phyloP scores from a whole-genome alignment of 768 basidiomycete genomes.

The Lentinula boryana region DNA sequence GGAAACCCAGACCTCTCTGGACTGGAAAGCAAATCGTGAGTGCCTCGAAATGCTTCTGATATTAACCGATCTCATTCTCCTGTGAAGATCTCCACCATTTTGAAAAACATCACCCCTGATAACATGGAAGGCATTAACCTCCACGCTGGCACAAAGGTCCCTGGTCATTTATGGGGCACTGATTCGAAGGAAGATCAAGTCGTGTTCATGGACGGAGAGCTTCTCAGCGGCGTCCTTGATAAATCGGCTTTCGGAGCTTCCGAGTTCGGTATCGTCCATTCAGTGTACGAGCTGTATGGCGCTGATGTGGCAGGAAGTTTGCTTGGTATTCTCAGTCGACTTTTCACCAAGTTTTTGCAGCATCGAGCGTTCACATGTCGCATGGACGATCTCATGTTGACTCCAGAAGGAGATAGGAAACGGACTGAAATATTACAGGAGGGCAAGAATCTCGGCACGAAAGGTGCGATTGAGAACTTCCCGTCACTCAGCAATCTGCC shows the following conservation, averaged over 20 bases:
- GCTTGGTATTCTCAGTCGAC: slow-evolving; percentile 85
- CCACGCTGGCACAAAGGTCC: slow-evolving; percentile 83
- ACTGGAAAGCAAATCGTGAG: slow-evolving; percentile 96
- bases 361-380: slow-evolving; percentile 97
- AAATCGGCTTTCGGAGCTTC: slow-evolving; percentile 97
- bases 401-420: slow-evolving; percentile 68
- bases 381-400: slow-evolving; percentile 95
- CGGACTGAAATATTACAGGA: slow-evolving; percentile 63
- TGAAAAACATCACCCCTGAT: slow-evolving; percentile 85
- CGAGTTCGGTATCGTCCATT: slow-evolving; percentile 95
- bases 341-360: slow-evolving; percentile 96
- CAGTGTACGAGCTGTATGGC: slow-evolving; percentile 93
- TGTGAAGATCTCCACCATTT: slow-evolving; percentile 85
- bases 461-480: slow-evolving; percentile 87
- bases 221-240: slow-evolving; percentile 91
- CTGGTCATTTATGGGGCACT: slow-evolving; percentile 78
- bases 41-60: slow-evolving; percentile 1
- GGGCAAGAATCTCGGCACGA: slow-evolving; percentile 70
- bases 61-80: neutral
- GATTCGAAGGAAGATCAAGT: slow-evolving; percentile 81
- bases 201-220: slow-evolving; percentile 86
- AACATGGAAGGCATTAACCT: slow-evolving; percentile 80
- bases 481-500: slow-evolving; percentile 57
- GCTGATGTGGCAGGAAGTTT: slow-evolving; percentile 84
- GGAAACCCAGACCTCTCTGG: slow-evolving; percentile 90